Conservation (phyloP, 2,329 filamentous ascomycete genomes). For the Trichoderma sp. region DNA sequence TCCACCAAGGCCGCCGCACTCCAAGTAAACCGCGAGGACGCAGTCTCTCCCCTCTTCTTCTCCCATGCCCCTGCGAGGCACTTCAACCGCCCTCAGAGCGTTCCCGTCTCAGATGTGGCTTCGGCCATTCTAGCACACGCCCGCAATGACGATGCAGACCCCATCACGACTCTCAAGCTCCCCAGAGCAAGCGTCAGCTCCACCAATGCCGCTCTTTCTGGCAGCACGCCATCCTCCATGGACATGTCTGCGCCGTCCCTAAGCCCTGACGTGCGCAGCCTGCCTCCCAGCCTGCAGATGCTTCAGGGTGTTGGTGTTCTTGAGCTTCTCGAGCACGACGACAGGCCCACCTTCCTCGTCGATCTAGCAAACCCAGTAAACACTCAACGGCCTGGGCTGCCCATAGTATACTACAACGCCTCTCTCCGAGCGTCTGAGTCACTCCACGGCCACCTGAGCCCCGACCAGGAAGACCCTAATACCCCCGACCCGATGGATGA, state of each 20-base stretch:
- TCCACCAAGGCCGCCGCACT: slow-evolving; percentile 15
- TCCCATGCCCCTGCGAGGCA: slow-evolving; percentile 42
- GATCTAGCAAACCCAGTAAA: slow-evolving; percentile 62
- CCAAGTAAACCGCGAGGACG: slow-evolving; percentile 34
- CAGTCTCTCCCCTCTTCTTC: slow-evolving; percentile 53
- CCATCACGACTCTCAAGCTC: slow-evolving; percentile 54
- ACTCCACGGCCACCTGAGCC: slow-evolving; percentile 55
- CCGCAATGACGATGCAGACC: slow-evolving; percentile 42
- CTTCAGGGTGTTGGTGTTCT: slow-evolving; percentile 64
- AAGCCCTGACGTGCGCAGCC: slow-evolving; percentile 51
- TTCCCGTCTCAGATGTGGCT: slow-evolving; percentile 41
- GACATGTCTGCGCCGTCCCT: slow-evolving; percentile 50
- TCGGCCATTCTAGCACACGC: slow-evolving; percentile 47
- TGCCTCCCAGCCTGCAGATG: slow-evolving; percentile 50
- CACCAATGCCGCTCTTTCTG: slow-evolving; percentile 46
- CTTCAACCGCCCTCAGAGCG: slow-evolving; percentile 36
- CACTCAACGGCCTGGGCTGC: slow-evolving; percentile 50
- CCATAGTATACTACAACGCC: slow-evolving; percentile 66
- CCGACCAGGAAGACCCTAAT: slow-evolving; percentile 43
- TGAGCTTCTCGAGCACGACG: slow-evolving; percentile 74
- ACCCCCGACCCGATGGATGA: slow-evolving; percentile 36
- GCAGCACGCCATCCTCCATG: slow-evolving; percentile 53
- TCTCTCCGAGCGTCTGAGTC: slow-evolving; percentile 58
- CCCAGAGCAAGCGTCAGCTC: slow-evolving; percentile 52
- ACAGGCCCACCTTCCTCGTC: slow-evolving; percentile 72